phyloP scores from a whole-genome alignment of 352 stramenopile species.

The Phytophthora chlamydospora region DNA sequence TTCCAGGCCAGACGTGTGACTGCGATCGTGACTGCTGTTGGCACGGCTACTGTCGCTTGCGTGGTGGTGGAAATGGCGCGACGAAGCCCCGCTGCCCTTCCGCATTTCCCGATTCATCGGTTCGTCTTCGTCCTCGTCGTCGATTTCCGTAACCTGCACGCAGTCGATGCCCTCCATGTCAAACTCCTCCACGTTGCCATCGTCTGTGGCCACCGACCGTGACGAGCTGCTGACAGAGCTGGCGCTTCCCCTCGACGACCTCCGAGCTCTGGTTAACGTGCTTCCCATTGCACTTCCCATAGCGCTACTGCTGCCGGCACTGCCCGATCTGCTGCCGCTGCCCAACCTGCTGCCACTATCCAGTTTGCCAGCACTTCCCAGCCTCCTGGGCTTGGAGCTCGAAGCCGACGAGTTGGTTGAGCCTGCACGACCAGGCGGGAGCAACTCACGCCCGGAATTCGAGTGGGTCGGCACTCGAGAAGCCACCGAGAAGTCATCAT shows the following conservation, averaged over 20 bases:
- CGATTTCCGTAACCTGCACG: constrained; percentile 75
- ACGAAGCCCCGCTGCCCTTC: constrained; percentile 42
- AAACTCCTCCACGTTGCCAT: constrained; percentile 52
- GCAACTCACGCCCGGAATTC: constrained; percentile 60
- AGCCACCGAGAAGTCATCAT: constrained; percentile 87
- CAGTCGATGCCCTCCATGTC: constrained; percentile 82
- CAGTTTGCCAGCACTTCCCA: constrained; percentile 32
- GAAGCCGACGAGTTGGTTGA: constrained; percentile 52
- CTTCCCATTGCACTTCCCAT: constrained; percentile 35
- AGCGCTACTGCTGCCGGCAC: constrained; percentile 20
- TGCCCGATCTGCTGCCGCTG: constrained; percentile 23
- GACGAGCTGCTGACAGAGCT: constrained; percentile 60
- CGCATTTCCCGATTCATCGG: constrained; percentile 40
- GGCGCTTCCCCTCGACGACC: constrained; percentile 52
- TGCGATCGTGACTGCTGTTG: constrained; percentile 42
- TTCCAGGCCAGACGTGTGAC: constrained; percentile 32
- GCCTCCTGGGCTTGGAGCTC: constrained; percentile 42
- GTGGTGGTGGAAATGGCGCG: constrained; percentile 43
- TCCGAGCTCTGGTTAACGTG: constrained; percentile 33
- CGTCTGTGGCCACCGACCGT: constrained; percentile 43
- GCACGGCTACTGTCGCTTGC: constrained; percentile 37
- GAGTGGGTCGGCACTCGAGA: constrained; percentile 78
- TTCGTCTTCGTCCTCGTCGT: constrained; percentile 79
- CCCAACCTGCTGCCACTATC: constrained; percentile 4
- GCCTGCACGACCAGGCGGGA: constrained; percentile 38